These are phyloP conservation scores for Pseudozyma hubeiensis DNA, from an alignment of 1,284 basidiomycete species.

Conservation along the genomic window DNA sequence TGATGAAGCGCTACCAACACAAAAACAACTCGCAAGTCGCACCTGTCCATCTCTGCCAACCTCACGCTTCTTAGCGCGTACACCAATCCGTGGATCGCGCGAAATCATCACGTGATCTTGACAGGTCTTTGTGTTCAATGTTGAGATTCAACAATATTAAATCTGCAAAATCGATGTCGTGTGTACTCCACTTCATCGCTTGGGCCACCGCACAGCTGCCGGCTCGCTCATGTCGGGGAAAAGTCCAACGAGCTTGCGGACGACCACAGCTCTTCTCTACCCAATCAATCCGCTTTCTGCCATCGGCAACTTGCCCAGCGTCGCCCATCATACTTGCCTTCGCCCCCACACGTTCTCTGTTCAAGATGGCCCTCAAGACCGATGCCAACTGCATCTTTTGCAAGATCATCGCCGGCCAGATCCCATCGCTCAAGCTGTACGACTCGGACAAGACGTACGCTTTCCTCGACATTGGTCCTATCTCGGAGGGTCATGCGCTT, in stretches of 20 bases:
- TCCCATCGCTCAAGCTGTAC: conserved; percentile 70
- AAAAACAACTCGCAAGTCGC: conserved; percentile 11
- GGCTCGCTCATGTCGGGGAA: conserved; percentile 18
- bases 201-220: conserved; percentile 14
- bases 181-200: conserved; percentile 27
- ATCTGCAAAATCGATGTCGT: conserved; percentile 26
- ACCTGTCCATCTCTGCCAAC: conserved; percentile 16
- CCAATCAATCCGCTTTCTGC: not conserved
- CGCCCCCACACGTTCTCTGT: conserved; percentile 43
- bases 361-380: conserved; percentile 56
- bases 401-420: conserved; percentile 70
- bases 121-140: no score
- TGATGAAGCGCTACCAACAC: not conserved
- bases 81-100: conserved; percentile 1
- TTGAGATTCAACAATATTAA: conserved; percentile 5
- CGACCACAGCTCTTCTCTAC: no score
- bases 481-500: conserved; percentile 85
- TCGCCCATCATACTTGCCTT: conserved; percentile 54
- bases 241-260: not conserved
- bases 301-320: not conserved
- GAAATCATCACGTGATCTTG: conserved; percentile 28
- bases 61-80: conserved; percentile 13
- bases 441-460: conserved; percentile 69
- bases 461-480: conserved; percentile 78
- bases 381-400: conserved; percentile 70